Base-by-base conservation (phyloP, 2,329 filamentous ascomycete genomes). In the Ambrosiella beaveri region DNA sequence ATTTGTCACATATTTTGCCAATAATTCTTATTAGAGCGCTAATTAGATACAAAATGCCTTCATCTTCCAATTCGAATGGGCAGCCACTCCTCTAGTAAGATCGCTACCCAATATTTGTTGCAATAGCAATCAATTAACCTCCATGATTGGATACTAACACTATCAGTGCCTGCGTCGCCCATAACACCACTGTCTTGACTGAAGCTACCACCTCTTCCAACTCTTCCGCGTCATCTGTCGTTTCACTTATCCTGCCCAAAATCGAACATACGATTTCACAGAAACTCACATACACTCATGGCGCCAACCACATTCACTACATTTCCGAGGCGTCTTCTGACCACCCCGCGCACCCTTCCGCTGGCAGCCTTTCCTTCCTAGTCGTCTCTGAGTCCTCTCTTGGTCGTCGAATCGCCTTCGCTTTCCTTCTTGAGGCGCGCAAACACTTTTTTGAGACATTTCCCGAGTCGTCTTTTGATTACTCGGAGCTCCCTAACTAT, bases 201-300 rank as follows among this genome's bases (percentile, higher is more conserved):
- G 93, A 98, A 74, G 91, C 94, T 74, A 94, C 88, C 54, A 84
- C 88, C 39, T 89, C 88, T 1, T 88, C 88, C 1, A 86, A 89
- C 62, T 84, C 86, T 8, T 88, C 85, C 47, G 82, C 88, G 59
- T 89, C 88, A 3, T 89, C 85, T 11, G 85, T 97, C 65, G 88
- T 91, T 64, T 93, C 89, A 50, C 77, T 96, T 65, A 89, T 98
- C 74, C 88, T 98, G 50, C 93, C 94, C 60, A 95, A 95, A 71
- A 95, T 98, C 75, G 77, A 79, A 58, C 93, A 98, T 74, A 73
- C 76, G 63, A 74, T 78, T 37, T 77, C 89, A 0, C 83, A 95
- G 67, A 96, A 96, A 72, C 81, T 95, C 63, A 97, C 91, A 57
- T 96, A 95, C 74, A 94, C 88, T 45, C 89, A 96, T 71, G 86